These are phyloP conservation scores for Ramularia collo-cygni DNA, from an alignment of 2,329 filamentous ascomycete species.

Conservation along the genomic window DNA sequence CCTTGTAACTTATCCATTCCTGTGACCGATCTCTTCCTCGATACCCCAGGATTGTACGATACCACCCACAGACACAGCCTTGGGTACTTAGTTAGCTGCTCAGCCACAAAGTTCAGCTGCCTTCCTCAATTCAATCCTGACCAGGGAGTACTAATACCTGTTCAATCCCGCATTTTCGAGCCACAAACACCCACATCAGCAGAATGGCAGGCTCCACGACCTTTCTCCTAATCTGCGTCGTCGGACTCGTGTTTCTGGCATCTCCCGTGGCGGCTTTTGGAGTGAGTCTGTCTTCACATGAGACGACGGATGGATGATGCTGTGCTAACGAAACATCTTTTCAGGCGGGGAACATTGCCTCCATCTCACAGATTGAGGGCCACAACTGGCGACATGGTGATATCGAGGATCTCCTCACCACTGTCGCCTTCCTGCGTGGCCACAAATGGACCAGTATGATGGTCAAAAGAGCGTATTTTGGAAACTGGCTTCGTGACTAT, in stretches of 20 bases:
- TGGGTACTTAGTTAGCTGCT: no score
- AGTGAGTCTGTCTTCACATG: no score
- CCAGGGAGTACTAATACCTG: no score
- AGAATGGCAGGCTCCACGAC: constrained; percentile 5
- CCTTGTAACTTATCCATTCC: no score
- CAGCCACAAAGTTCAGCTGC: constrained; percentile 11
- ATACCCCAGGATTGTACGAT: neutral
- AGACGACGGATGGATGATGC: no score
- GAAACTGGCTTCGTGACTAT: constrained; percentile 92
- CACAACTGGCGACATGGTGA: constrained; percentile 49
- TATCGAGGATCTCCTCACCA: constrained; percentile 46
- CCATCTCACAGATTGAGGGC: constrained; percentile 38
- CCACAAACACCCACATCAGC: neutral
- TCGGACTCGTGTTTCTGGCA: constrained; percentile 23
- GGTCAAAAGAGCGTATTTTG: constrained; percentile 80
- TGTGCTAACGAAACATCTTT: no score
- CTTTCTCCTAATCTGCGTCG: constrained; percentile 22
- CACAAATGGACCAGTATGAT: constrained; percentile 82
- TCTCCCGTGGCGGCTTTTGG: constrained; percentile 36
- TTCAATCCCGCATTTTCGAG: no score
- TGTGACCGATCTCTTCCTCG: neutral
- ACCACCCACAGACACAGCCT: neutral
- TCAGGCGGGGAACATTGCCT: constrained; percentile 39
- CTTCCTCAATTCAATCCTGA: neutral
- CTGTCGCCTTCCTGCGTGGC: constrained; percentile 44